Evolutionary conservation across 257 asterid species (phyloP).

Genomic region (Knoxia roxburghii): DNA sequence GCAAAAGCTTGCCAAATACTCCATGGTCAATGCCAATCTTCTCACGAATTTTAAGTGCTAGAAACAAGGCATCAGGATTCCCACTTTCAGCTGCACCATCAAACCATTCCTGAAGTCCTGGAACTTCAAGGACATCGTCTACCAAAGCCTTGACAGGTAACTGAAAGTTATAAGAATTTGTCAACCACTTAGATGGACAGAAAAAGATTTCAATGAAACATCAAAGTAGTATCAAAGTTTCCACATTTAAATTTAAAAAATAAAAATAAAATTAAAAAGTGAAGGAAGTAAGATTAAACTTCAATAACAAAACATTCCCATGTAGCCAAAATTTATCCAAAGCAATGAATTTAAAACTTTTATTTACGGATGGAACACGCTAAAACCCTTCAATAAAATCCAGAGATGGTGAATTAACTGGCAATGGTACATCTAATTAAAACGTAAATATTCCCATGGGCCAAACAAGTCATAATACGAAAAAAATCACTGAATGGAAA

Average conservation of each 20-base stretch:
- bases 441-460: neutral
- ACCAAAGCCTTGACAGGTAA: slow-evolving; percentile 56
- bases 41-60: slow-evolving; percentile 71
- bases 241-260: neutral
- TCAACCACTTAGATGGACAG: slow-evolving; percentile 21
- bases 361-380: neutral
- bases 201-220: slow-evolving; percentile 4
- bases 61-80: slow-evolving; percentile 83
- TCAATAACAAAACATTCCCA: neutral
- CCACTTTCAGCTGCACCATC: slow-evolving; percentile 70
- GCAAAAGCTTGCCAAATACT: slow-evolving; percentile 61
- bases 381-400: neutral
- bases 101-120: slow-evolving; percentile 80
- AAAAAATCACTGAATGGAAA: neutral
- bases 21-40: slow-evolving; percentile 42
- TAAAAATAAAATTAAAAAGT: neutral
- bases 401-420: neutral
- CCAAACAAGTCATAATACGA: neutral
- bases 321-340: neutral
- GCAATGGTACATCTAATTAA: neutral
- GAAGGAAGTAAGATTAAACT: neutral
- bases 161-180: slow-evolving; percentile 33
- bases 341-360: neutral
- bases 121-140: slow-evolving; percentile 73
- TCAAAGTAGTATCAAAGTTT: neutral